phyloP scores from a whole-genome alignment of 2,329 filamentous ascomycete genomes.

The Xylaria arbuscula region DNA sequence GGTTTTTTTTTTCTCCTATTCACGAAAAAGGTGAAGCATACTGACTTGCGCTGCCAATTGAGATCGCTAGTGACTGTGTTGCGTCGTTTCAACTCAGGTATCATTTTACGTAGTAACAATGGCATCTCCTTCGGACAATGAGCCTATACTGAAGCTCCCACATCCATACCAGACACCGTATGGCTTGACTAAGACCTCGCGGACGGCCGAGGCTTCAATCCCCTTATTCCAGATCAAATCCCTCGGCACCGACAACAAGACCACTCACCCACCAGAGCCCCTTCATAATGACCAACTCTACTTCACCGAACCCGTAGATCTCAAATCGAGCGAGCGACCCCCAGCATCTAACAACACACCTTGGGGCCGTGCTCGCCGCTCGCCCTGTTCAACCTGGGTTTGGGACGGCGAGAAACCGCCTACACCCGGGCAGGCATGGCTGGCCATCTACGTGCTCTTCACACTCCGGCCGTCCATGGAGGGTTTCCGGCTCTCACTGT shows the following conservation, averaged over 20 bases:
- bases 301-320: conserved; percentile 60
- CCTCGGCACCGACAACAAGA: conserved; percentile 45
- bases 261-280: conserved; percentile 48
- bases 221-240: conserved; percentile 53
- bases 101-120: conserved; percentile 35
- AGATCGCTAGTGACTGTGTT: not conserved
- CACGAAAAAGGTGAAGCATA: conserved; percentile 3
- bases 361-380: conserved; percentile 67
- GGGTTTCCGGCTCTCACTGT: conserved; percentile 60
- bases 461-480: conserved; percentile 62
- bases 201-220: conserved; percentile 42
- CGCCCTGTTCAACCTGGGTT: conserved; percentile 58
- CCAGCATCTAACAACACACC: conserved; percentile 64
- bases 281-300: conserved; percentile 53
- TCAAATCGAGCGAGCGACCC: conserved; percentile 62
- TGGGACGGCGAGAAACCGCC: conserved; percentile 58
- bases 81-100: conserved; percentile 7
- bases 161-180: conserved; percentile 63
- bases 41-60: conserved; percentile 13
- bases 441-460: conserved; percentile 64
- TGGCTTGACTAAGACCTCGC: conserved; percentile 53
- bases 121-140: conserved; percentile 45
- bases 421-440: conserved; percentile 63
- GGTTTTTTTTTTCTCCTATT: conserved; percentile 2
- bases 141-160: conserved; percentile 60